A percentile compares a stretch with the other conserved stretches of the same genome.
Conservation (phyloP, 495 filamentous ascomycete species). For the Penicillium antarcticum region DNA sequence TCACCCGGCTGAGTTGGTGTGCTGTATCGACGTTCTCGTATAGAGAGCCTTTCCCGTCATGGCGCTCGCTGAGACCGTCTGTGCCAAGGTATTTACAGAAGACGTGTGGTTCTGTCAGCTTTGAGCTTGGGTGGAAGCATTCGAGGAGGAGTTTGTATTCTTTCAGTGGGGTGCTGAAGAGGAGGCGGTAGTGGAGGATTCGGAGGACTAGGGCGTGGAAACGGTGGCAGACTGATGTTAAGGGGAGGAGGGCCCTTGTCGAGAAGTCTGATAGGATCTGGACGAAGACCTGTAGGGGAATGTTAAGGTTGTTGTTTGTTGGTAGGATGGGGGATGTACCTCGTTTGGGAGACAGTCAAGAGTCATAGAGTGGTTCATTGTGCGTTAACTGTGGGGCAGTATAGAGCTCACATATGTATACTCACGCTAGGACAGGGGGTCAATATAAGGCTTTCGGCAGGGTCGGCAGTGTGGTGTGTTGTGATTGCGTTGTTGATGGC, state of each 20-base stretch:
- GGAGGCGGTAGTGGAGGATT: slow-evolving; percentile 63
- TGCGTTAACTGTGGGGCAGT: too few relatives aligned
- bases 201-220: slow-evolving; percentile 66
- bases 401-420: too few relatives aligned
- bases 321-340: slow-evolving; percentile 17
- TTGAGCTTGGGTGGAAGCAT: slow-evolving; percentile 72
- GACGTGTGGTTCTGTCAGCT: slow-evolving; percentile 63
- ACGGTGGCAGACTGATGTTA: slow-evolving; percentile 59
- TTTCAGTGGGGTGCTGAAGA: slow-evolving; percentile 50
- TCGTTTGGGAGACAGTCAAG: slow-evolving; percentile 52
- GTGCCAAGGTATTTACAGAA: slow-evolving; percentile 67
- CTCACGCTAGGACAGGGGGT: too few relatives aligned
- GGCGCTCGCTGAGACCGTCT: slow-evolving; percentile 40
- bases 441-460: too few relatives aligned
- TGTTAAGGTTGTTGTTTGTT: background rate
- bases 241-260: slow-evolving; percentile 56
- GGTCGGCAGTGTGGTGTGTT: too few relatives aligned
- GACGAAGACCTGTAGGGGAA: slow-evolving; percentile 58
- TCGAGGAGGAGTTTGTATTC: slow-evolving; percentile 69
- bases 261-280: slow-evolving; percentile 59
- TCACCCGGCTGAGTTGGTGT: slow-evolving; percentile 34
- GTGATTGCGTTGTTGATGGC: too few relatives aligned
- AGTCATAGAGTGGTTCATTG: slow-evolving; percentile 5
- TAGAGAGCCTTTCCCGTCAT: slow-evolving; percentile 37
- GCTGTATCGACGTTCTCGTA: slow-evolving; percentile 30